Conservation (phyloP, 768 basidiomycete genomes). For the Lactifluus hygrophoroides region DNA sequence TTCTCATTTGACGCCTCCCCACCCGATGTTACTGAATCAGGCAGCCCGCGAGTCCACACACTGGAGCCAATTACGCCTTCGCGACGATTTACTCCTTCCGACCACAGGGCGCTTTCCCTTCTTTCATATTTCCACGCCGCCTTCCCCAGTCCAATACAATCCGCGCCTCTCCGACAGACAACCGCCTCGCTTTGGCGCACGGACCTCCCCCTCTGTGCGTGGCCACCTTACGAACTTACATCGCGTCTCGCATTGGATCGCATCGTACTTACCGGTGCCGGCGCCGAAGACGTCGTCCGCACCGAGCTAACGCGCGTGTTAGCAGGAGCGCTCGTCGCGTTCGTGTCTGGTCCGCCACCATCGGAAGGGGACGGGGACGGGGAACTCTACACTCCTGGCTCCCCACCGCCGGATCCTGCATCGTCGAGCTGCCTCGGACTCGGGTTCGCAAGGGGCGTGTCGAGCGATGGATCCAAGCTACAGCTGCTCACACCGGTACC, state of each 20-base stretch:
- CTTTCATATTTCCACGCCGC: conserved; percentile 71
- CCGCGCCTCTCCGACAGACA: conserved; percentile 16
- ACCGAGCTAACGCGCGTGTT: conserved; percentile 64
- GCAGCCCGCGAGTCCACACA: conserved; percentile 29
- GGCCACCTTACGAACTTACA: conserved; percentile 66
- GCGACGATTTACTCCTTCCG: conserved; percentile 47
- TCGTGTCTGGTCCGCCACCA: conserved; percentile 36
- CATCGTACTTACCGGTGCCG: conserved; percentile 63
- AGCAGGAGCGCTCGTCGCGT: conserved; percentile 72
- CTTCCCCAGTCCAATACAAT: conserved; percentile 27
- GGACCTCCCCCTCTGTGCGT: conserved; percentile 54
- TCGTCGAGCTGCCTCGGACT: conserved; percentile 65
- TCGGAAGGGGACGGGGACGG: neutral
- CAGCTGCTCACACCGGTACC: conserved; percentile 81
- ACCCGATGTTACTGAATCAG: neutral
- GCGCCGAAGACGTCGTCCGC: conserved; percentile 68
- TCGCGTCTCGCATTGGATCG: conserved; percentile 47
- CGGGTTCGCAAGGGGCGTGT: conserved; percentile 56
- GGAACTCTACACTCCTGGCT: conserved; percentile 53
- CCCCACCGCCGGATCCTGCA: conserved; percentile 45
- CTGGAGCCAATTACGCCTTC: conserved; percentile 41
- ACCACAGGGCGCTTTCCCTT: conserved; percentile 59
- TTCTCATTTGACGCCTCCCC: conserved; percentile 37
- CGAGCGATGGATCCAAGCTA: conserved; percentile 28
- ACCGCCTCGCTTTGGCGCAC: conserved; percentile 56